Conservation (phyloP, 2,329 filamentous ascomycete species). For the Sarocladiaceae sp. region DNA sequence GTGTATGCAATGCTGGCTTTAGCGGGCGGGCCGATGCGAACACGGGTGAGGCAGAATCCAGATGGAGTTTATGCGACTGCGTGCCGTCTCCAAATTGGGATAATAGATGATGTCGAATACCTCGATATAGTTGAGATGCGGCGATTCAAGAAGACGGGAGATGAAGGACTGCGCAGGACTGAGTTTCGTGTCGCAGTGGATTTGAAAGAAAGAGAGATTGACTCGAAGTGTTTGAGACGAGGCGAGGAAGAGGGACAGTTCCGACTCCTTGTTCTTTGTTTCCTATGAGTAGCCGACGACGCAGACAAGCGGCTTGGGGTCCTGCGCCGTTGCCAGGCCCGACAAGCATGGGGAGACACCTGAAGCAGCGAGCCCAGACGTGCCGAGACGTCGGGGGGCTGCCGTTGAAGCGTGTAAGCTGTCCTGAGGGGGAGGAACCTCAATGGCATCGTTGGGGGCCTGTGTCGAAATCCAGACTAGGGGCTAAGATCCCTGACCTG, state of each 20-base stretch:
- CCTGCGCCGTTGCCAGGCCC: background rate
- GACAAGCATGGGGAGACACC: slow-evolving; percentile 4
- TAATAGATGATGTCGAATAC: background rate
- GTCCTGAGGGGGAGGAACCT: background rate
- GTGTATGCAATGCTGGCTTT: slow-evolving; percentile 4
- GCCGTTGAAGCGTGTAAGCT: slow-evolving; percentile 1
- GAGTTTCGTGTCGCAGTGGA: slow-evolving; percentile 8
- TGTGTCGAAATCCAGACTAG: background rate
- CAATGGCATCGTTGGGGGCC: slow-evolving; percentile 1
- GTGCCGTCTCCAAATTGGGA: slow-evolving; percentile 6
- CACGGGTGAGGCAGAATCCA: background rate
- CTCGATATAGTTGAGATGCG: background rate
- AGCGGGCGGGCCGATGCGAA: slow-evolving; percentile 3
- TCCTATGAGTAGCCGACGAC: background rate
- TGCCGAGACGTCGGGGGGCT: background rate
- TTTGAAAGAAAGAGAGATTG: slow-evolving; percentile 7
- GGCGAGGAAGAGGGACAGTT: background rate
- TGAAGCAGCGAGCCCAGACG: slow-evolving; percentile 5
- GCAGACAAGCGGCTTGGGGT: background rate
- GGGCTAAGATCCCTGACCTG: slow-evolving; percentile 12
- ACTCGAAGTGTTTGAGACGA: slow-evolving; percentile 4
- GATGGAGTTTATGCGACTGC: slow-evolving; percentile 3
- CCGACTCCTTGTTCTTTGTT: slow-evolving; percentile 3
- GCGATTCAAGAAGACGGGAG: background rate
- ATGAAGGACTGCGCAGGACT: slow-evolving; percentile 9